Base-by-base conservation (phyloP, 495 filamentous ascomycete genomes). In the Podospora sp. region DNA sequence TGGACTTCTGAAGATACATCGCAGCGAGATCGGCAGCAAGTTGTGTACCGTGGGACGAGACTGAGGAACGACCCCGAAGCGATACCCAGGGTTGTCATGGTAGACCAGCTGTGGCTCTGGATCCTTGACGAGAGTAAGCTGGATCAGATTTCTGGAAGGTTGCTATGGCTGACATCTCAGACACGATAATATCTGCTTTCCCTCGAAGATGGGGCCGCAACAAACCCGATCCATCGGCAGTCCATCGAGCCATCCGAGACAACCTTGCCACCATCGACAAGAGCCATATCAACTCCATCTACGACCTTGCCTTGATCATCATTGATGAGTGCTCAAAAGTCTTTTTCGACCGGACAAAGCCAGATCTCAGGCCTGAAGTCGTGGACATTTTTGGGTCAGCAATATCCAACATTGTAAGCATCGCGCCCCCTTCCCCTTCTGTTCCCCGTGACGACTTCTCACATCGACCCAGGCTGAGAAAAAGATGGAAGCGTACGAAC, bases 41-140 rank as follows among this genome's bases (percentile, higher is more conserved):
- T 72, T 1, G 67, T 72, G 1, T 72, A 69, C 51, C 67, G 70
- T 26, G 70, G 63, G 5, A 72, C 70, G 4, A 27, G 65, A 46
- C 61, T 67, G 67, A 58, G 65, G 57, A 72, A 67, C 26, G 70
- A 72, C 24, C 65, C 65, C 6, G 70, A 72, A 50, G 68, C 70
- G 6, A 72, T 89, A n/a, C 84, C 87, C 0, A 86, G 90, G 63
- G 83, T 91, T 12, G 84, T 91, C 69, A 92, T 91, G 89, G 89
- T 90, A 2, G 89, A 91, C 66, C 89, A 91, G 72, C 77, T 91
- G 9, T 91, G 89, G 89, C 83, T 91, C 80, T 91, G 88, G 88
- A 84, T 91, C 26, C 66, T 91, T 16, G 88, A 89, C 22, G 83
- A 83, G 12, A 71, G 69, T 71, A 27, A 3, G 51, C 25, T 40